These are phyloP conservation scores for Eremothecium cymbalariae DNA, from an alignment of 1,139 yeast genomes.

Conservation along the genomic window DNA sequence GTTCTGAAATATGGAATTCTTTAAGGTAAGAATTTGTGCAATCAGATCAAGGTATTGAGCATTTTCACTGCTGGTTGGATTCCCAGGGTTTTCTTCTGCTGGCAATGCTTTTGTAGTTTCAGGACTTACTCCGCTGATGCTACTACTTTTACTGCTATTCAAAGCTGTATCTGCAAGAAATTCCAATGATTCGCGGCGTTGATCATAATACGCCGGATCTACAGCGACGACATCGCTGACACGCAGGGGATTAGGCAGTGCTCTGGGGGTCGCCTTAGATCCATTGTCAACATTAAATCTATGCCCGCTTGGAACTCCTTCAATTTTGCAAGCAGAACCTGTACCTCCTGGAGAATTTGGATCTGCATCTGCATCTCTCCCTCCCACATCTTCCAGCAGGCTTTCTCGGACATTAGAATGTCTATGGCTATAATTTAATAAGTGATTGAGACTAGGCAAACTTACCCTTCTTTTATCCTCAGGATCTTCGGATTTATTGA, in stretches of 20 bases:
- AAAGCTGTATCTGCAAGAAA: constrained; percentile 9
- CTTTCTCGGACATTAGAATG: constrained; percentile 2
- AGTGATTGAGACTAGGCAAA: constrained; percentile 4
- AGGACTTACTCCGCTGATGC: constrained; percentile 1
- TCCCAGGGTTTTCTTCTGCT: not conserved
- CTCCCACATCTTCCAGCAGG: not conserved
- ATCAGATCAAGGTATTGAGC: constrained; percentile 6
- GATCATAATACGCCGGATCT: constrained; percentile 7
- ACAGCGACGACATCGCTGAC: constrained; percentile 1
- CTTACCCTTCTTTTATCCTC: constrained; percentile 3
- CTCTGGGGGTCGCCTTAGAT: constrained; percentile 3
- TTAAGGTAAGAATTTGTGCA: constrained; percentile 4
- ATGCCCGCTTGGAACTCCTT: not conserved
- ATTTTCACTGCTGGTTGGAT: not conserved
- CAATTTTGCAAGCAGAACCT: not conserved
- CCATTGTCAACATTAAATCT: not conserved
- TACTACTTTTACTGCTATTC: constrained; percentile 6
- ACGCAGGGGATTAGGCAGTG: constrained; percentile 2
- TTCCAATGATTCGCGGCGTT: constrained; percentile 16
- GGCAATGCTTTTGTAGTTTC: constrained; percentile 2
- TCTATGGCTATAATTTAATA: constrained; percentile 2
- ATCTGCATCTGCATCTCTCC: not conserved
- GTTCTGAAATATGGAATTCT: constrained; percentile 3
- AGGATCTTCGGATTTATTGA: not conserved
- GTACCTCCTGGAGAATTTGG: not conserved